Base-by-base conservation (phyloP, 352 stramenopile genomes). In the Pythium coloratum region DNA sequence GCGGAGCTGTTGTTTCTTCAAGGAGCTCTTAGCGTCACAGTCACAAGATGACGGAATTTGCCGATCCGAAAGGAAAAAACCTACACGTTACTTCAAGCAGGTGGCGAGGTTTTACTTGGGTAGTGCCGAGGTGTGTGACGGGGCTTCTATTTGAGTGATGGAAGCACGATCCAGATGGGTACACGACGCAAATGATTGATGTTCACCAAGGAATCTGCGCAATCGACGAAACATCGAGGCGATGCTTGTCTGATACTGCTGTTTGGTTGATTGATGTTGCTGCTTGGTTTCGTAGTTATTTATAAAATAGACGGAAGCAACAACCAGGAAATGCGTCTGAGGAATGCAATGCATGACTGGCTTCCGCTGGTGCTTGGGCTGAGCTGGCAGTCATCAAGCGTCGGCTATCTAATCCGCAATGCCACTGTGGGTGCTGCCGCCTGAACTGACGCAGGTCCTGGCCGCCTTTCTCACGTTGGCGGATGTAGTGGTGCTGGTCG, bases 401-500 rank as follows among this genome's bases (percentile, higher is more conserved):
- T 13, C 34, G 1, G 8, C 34, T 40, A 6, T 40, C 34, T 40
- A 14, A 30, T 30, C 28, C 38, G 38, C 13, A 8, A 44, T 63
- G 63, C 38, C 32, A 38, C 59, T 71, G 18, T 16, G 24, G 7
- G 18, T 30, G 24, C 59, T 72, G 53, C 67, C 67, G 10, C 30
- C 9, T 1, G 67, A 73, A 14, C 32, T 73, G n/a, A 61, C 55
- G 13, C 26, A 58, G 5, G 18, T 46, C 26, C n/a, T 73, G 14
- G 18, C 16, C 18, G 16, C 18, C 47, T 73, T 62, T 20, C 55
- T 73, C 12, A 51, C 50, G 14, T 40, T 73, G 14, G 38, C 62
- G 12, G 67, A 69, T 10, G 44, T 64, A 38, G 28, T 66, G 6
- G 49, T n/a, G 33, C 40, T 73, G 28, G 53, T 54, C 24, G 58